Evolutionary conservation across 768 basidiomycete genomes (phyloP).

Genomic region (Podaxis rugospora): DNA sequence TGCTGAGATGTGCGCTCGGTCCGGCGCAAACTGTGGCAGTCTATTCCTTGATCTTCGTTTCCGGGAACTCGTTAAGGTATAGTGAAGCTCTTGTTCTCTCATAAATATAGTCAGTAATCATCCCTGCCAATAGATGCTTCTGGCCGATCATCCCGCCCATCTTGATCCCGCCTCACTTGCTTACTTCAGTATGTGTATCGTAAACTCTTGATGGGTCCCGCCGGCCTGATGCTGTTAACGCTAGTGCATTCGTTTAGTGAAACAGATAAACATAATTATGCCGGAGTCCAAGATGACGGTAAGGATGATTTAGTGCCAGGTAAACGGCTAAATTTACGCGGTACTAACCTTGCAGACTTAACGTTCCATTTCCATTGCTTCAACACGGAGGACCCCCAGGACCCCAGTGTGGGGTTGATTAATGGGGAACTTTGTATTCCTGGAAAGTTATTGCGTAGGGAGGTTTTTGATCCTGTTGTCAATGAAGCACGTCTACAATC

Average conservation of each 20-base stretch:
- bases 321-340: neutral
- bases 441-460: constrained; percentile 69
- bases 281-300: constrained; percentile 75
- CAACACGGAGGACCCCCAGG: constrained; percentile 80
- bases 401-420: constrained; percentile 71
- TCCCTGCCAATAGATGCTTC: constrained; percentile 35
- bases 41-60: constrained; percentile 87
- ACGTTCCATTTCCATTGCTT: constrained; percentile 91
- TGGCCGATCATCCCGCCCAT: constrained; percentile 82
- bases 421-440: constrained; percentile 85
- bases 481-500: constrained; percentile 49
- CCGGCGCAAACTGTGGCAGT: constrained; percentile 84
- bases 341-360: constrained; percentile 43
- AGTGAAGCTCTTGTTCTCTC: constrained; percentile 2
- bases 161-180: constrained; percentile 78
- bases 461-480: constrained; percentile 91
- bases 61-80: constrained; percentile 69
- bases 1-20: constrained; percentile 85
- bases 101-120: neutral
- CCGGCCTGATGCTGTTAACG: constrained; percentile 6
- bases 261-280: constrained; percentile 79
- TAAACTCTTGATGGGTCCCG: neutral
- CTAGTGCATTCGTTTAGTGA: constrained; percentile 82
- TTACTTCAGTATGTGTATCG: constrained; percentile 57
- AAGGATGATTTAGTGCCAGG: constrained; percentile 16